Evolutionary conservation across 768 basidiomycete genomes (phyloP).

Genomic region (Fomitopsis serialis): DNA sequence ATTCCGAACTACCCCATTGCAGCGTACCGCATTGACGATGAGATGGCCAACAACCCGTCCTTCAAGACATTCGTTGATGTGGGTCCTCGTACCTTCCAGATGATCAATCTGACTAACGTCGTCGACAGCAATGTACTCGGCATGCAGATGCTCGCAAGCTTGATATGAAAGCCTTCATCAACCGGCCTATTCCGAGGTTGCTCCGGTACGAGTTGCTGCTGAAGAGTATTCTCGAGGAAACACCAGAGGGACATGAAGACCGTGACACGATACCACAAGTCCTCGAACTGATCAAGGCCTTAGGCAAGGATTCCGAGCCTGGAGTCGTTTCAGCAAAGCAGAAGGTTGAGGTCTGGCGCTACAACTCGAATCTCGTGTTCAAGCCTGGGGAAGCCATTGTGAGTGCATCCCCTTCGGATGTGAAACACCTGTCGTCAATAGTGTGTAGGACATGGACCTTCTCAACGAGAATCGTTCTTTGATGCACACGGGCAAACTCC

Average conservation of each 20-base stretch:
- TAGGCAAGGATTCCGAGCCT: constrained; percentile 84
- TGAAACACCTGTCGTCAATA: neutral
- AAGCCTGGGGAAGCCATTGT: constrained; percentile 72
- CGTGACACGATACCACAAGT: constrained; percentile 77
- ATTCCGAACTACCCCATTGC: constrained; percentile 92
- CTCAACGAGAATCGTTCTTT: constrained; percentile 77
- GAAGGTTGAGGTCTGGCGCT: constrained; percentile 88
- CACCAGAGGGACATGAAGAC: constrained; percentile 74
- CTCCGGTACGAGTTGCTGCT: constrained; percentile 86
- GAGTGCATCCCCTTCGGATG: constrained; percentile 15
- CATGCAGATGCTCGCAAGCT: constrained; percentile 76
- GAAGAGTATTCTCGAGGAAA: constrained; percentile 73
- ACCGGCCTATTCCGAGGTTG: constrained; percentile 85
- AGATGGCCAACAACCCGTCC: constrained; percentile 72
- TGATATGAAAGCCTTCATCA: constrained; percentile 92
- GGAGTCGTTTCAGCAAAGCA: constrained; percentile 81
- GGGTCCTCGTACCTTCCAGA: constrained; percentile 17
- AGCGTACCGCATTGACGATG: constrained; percentile 81
- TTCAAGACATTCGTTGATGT: constrained; percentile 86
- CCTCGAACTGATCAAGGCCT: constrained; percentile 78
- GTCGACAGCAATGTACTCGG: constrained; percentile 46
- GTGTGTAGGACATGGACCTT: constrained; percentile 76
- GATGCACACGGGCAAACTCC: constrained; percentile 77
- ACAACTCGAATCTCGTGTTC: constrained; percentile 73
- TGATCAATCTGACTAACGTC: neutral